A percentile compares a stretch with the other conserved stretches of the same genome.
phyloP scores from a whole-genome alignment of 2,329 filamentous ascomycete species.

The Cladosporium sp. region DNA sequence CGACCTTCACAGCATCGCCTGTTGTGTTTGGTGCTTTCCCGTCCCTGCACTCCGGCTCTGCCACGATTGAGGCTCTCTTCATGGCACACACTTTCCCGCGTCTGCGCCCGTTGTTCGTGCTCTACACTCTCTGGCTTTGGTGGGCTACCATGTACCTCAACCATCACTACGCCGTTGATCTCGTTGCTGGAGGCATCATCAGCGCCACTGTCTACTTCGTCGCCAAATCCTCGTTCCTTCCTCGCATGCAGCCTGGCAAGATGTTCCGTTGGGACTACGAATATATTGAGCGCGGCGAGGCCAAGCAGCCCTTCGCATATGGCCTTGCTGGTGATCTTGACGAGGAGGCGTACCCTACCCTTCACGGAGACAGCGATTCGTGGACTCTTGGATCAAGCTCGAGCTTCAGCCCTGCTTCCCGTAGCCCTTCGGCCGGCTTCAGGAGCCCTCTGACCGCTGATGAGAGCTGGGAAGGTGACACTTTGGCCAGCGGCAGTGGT shows the following conservation, averaged over 20 bases:
- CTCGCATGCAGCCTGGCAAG: constrained; percentile 79
- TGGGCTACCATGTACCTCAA: constrained; percentile 98
- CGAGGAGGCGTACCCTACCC: constrained; percentile 43
- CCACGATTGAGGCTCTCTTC: constrained; percentile 85
- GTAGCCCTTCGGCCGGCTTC: constrained; percentile 51
- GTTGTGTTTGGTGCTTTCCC: constrained; percentile 95
- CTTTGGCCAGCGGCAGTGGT: constrained; percentile 42
- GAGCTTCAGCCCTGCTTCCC: constrained; percentile 62
- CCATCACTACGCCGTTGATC: constrained; percentile 92
- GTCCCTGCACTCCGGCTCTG: constrained; percentile 84
- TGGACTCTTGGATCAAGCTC: constrained; percentile 88
- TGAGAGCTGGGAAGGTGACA: constrained; percentile 55
- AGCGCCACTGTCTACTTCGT: constrained; percentile 70
- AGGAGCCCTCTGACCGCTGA: constrained; percentile 54
- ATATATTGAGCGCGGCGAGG: constrained; percentile 79
- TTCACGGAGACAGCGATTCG: constrained; percentile 69
- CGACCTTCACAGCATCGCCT: constrained; percentile 82
- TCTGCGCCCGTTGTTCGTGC: constrained; percentile 72
- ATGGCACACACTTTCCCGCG: constrained; percentile 89
- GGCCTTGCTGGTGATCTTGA: constrained; percentile 49
- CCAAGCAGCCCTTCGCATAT: constrained; percentile 46
- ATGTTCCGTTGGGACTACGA: constrained; percentile 92
- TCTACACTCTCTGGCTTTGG: constrained; percentile 90
- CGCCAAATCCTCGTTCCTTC: constrained; percentile 73
- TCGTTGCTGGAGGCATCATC: constrained; percentile 74